Conservation (phyloP, 2,329 filamentous ascomycete genomes). For the Domatiomyces catenatus region DNA sequence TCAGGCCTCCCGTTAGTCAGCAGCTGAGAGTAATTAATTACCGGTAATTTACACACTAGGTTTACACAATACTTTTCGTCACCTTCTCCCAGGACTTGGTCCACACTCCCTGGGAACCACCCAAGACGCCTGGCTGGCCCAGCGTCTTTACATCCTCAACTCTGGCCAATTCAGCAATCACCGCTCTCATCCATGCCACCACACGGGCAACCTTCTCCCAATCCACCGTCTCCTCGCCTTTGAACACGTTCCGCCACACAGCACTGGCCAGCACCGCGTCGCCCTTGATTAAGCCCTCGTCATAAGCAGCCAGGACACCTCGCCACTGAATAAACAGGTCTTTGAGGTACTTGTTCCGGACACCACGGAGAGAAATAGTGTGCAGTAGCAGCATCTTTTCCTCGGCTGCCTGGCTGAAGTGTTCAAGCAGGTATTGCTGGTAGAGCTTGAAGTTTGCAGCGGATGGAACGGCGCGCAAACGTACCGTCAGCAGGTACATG, state of each 20-base stretch:
- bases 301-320: constrained; percentile 57
- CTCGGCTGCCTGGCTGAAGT: constrained; percentile 58
- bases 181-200: constrained; percentile 45
- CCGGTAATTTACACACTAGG: background rate
- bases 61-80: background rate
- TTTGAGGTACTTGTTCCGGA: constrained; percentile 53
- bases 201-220: constrained; percentile 45
- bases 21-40: background rate
- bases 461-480: constrained; percentile 60
- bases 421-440: constrained; percentile 83
- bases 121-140: background rate
- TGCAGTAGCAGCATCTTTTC: constrained; percentile 48
- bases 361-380: constrained; percentile 35
- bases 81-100: background rate
- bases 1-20: background rate
- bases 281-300: constrained; percentile 31
- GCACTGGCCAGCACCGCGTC: constrained; percentile 43
- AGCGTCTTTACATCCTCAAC: background rate
- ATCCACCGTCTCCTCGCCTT: constrained; percentile 51
- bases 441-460: constrained; percentile 54
- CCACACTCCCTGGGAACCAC: background rate
- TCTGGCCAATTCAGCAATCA: constrained; percentile 4
- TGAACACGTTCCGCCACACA: constrained; percentile 87
- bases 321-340: constrained; percentile 91
- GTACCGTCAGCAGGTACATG: constrained; percentile 78